phyloP scores from a whole-genome alignment of 306 rosid species.

The Quercus engelmannii region DNA sequence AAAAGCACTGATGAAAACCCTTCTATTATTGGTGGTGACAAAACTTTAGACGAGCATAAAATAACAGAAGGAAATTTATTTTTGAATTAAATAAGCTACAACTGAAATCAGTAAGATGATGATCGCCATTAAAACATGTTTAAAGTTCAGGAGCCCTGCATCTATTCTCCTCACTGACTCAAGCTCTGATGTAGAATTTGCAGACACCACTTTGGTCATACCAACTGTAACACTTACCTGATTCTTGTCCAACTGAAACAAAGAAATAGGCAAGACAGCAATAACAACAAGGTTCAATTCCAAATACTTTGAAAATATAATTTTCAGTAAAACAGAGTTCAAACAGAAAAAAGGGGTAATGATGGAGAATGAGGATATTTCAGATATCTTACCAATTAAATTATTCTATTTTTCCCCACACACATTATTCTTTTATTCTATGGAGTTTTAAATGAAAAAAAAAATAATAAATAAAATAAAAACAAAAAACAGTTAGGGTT shows the following conservation, averaged over 20 bases:
- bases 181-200: conserved; percentile 33
- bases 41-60: too few species aligned
- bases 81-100: too few species aligned
- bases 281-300: not conserved
- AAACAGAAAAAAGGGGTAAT: not conserved
- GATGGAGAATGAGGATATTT: too few species aligned
- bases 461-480: too few species aligned
- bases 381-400: too few species aligned
- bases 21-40: too few species aligned
- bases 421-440: too few species aligned
- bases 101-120: conserved; percentile 37
- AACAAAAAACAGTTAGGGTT: too few species aligned
- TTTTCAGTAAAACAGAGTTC: not conserved
- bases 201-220: conserved; percentile 21
- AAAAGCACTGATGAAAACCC: too few species aligned
- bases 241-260: conserved; percentile 37
- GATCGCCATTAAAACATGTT: conserved; percentile 41
- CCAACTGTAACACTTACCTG: conserved; percentile 24
- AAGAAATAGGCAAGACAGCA: conserved; percentile 7
- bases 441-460: too few species aligned
- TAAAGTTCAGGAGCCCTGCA: conserved; percentile 58
- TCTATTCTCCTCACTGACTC: conserved; percentile 73
- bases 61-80: too few species aligned
- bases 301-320: not conserved
- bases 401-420: too few species aligned